These are phyloP conservation scores for Cyclospora cayetanensis DNA, from an alignment of 169 alveolate genomes.

Conservation along the genomic window DNA sequence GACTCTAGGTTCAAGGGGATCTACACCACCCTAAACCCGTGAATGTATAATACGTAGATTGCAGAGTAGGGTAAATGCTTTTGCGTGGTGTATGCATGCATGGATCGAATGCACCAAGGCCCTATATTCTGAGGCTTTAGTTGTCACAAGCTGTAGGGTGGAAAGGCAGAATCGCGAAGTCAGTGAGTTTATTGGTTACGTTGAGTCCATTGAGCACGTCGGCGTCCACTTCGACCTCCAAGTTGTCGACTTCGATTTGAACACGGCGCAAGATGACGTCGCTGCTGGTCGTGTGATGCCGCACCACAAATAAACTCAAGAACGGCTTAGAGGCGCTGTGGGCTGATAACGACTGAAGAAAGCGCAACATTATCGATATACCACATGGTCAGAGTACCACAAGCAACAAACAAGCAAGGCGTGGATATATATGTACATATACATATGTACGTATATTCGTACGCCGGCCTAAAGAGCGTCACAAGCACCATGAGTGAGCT, in stretches of 20 bases:
- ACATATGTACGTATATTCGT: background rate
- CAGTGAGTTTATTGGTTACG: constrained; percentile 54
- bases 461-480: too few relatives aligned
- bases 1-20: too few relatives aligned
- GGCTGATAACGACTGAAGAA: constrained; percentile 9
- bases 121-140: too few relatives aligned
- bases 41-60: too few relatives aligned
- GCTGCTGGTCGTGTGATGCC: constrained; percentile 82
- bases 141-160: too few relatives aligned
- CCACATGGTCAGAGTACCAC: background rate
- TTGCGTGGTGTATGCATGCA: too few relatives aligned
- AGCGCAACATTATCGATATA: background rate
- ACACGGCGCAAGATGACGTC: constrained; percentile 83
- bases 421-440: too few relatives aligned
- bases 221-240: constrained; percentile 84
- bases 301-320: constrained; percentile 83
- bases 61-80: too few relatives aligned
- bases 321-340: constrained; percentile 72
- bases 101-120: too few relatives aligned
- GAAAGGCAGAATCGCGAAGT: too few relatives aligned
- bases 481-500: too few relatives aligned
- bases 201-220: constrained; percentile 69
- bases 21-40: too few relatives aligned
- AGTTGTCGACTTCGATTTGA: constrained; percentile 82
- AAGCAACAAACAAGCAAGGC: background rate